These are phyloP conservation scores for Dichomitus squalens DNA, from an alignment of 1,284 basidiomycete genomes.

Conservation along the genomic window DNA sequence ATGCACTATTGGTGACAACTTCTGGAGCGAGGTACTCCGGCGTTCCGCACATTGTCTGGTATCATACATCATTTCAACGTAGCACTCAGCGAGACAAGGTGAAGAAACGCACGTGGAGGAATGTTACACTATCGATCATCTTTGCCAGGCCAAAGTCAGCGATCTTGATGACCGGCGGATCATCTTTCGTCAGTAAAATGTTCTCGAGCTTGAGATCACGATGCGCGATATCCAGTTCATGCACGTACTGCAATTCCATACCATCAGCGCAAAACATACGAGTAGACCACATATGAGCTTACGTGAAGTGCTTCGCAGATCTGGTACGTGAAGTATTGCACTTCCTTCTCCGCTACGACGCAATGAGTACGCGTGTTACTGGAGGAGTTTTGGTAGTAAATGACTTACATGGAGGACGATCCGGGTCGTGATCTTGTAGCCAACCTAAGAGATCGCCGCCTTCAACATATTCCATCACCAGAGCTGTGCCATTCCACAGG, in stretches of 20 bases:
- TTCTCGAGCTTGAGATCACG: slow-evolving; percentile 95
- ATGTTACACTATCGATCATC: slow-evolving; percentile 73
- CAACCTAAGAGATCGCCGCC: slow-evolving; percentile 53
- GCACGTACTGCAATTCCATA: slow-evolving; percentile 65
- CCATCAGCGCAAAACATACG: neutral
- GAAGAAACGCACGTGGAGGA: slow-evolving; percentile 54
- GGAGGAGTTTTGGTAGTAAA: too few species aligned
- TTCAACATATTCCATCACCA: slow-evolving; percentile 17
- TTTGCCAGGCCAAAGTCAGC: slow-evolving; percentile 95
- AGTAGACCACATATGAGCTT: too few species aligned
- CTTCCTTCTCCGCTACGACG: slow-evolving; percentile 55
- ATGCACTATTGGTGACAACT: neutral
- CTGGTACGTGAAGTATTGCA: slow-evolving; percentile 70
- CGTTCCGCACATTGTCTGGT: slow-evolving; percentile 8
- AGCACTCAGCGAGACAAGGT: neutral
- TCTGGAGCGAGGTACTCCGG: slow-evolving; percentile 9
- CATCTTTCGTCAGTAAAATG: slow-evolving; percentile 67
- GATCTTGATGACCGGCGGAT: slow-evolving; percentile 73
- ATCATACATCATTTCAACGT: neutral
- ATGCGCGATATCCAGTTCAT: slow-evolving; percentile 76
- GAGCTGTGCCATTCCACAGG: neutral
- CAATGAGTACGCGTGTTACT: too few species aligned
- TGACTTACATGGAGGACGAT: too few species aligned
- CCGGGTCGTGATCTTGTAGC: slow-evolving; percentile 43
- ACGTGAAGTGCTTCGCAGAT: slow-evolving; percentile 74